Conservation (phyloP, 106 monocot species). For the Posidonia australis region DNA sequence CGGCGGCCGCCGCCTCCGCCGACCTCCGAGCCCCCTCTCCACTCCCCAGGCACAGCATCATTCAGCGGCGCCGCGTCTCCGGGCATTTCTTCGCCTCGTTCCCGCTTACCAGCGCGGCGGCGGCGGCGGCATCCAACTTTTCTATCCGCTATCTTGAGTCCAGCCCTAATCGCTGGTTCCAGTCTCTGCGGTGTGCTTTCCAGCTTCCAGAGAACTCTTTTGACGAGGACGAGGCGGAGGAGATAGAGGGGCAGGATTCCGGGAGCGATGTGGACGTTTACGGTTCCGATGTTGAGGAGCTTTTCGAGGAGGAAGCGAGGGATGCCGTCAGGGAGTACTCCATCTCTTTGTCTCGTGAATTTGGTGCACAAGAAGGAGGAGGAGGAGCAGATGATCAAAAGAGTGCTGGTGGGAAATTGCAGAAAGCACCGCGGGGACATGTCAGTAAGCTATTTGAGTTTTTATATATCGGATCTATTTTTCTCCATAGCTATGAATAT, state of each 20-base stretch:
- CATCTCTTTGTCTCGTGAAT: constrained; percentile 37
- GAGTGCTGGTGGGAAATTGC: constrained; percentile 7
- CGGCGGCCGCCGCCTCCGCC: background rate
- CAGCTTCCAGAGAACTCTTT: background rate
- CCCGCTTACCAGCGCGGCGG: background rate
- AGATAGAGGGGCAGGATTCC: background rate
- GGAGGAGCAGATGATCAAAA: constrained; percentile 18
- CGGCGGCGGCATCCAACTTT: background rate
- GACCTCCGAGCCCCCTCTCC: no score
- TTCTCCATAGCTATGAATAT: background rate
- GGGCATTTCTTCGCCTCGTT: background rate
- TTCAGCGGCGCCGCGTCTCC: no score
- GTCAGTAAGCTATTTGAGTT: background rate
- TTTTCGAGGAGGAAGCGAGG: constrained; percentile 61
- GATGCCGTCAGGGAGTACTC: constrained; percentile 45
- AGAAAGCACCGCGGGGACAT: constrained; percentile 24
- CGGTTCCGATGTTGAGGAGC: constrained; percentile 9
- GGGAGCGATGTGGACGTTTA: no score
- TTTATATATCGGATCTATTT: background rate
- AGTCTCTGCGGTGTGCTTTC: no score
- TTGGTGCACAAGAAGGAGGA: constrained; percentile 34
- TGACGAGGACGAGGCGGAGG: constrained; percentile 15
- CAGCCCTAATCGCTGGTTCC: no score
- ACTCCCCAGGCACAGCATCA: background rate
- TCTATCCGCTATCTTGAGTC: background rate